Base-by-base conservation (phyloP, 345 rosid genomes). In the Pistacia integerrima region DNA sequence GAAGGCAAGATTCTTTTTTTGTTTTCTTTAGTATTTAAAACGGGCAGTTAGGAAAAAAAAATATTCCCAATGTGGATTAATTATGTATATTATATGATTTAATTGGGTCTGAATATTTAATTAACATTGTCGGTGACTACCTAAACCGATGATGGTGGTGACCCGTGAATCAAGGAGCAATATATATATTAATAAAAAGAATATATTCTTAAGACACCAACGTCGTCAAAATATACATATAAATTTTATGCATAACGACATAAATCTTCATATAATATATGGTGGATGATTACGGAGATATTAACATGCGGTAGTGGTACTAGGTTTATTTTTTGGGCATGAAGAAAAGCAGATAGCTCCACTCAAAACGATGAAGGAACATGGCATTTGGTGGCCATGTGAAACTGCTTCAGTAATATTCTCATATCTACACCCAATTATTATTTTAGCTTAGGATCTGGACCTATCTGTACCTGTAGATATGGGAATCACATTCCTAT, bases 361-460 rank as follows among this genome's bases (percentile, higher is more conserved):
- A 49, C 38, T 30, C 55, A n/a, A 48, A 67, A 49, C 4, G 41
- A 10, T 11, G 33, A 64, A 46, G 28, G 56, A 46, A 49, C 60
- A 69, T 28, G 41, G n/a, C 33, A 67, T 48, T 1, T 20, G 56
- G 22, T 41, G 70, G 59, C 72, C 72, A 69, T 69, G 59, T 69
- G 72, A 30, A 12, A 4, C 22, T 14, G 7, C 14, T 49, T 69
- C 16, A 30, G 1, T 16, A 1, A 14, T 6, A 13, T 25, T 55
- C 30, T 69, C 25, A 5, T 66, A 65, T 13, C 25, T 20, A 48
- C 25, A 67, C 5, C 20, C 25, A 41, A 4, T 11, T 3, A 68
- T 51, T 14, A 68, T 17, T 64, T 64, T 64, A 64, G 28, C 49
- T 36, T 17, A 16, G 20, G 28, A 36, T 36, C 18, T 38, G 51